Evolutionary conservation across 2,329 filamentous ascomycete genomes (phyloP), one percentile per base, ranked within the genome.

Genomic region (Esteya vermicola): DNA sequence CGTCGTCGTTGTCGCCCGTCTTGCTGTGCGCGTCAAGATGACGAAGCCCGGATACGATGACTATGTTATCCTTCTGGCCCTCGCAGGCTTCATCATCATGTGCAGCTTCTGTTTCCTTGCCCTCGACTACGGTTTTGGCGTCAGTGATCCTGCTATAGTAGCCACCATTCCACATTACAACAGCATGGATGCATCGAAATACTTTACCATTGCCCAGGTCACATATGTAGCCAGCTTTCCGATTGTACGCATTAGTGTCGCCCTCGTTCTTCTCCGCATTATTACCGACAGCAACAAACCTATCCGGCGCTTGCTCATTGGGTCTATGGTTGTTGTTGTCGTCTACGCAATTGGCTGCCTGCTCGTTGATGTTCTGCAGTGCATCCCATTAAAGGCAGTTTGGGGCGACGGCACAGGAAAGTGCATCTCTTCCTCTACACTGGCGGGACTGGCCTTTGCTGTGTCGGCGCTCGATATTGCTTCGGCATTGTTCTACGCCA

Each of bases 221-320:
- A 32, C 36, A 19, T 38, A 38, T 20, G 36, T 38, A 18, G 16
- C 36, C 27, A 38, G 36, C 21, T 38, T 38, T 28, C 9, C 18
- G 9, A 32, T 38, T 25, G 36, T 38, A 13, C 36, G 36, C 36
- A 31, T 38, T 27, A 32, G 27, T 27, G 27, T 20, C 19, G 36
- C 26, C 36, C 13, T 32, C 8, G 36, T 38, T 20, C 28, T 38
- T 12, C 36, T 38, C 13, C 36, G 36, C 36, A 38, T 38, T n/a
- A 27, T 32, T 27, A 16, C 12, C 12, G 32, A 22, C 20, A 18
- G 13, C 19, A 22, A 8, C n/a, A 12, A 12, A 21, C 19, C n/a
- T 18, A 14, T 30, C 27, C 16, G 23, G 13, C 27, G 20, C 19
- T 20, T 38, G 4, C 18, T 38, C 2, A 16, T 38, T 9, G 6